Base-by-base conservation (phyloP, 1,284 basidiomycete species). In the Apiotrichum domesticum region DNA sequence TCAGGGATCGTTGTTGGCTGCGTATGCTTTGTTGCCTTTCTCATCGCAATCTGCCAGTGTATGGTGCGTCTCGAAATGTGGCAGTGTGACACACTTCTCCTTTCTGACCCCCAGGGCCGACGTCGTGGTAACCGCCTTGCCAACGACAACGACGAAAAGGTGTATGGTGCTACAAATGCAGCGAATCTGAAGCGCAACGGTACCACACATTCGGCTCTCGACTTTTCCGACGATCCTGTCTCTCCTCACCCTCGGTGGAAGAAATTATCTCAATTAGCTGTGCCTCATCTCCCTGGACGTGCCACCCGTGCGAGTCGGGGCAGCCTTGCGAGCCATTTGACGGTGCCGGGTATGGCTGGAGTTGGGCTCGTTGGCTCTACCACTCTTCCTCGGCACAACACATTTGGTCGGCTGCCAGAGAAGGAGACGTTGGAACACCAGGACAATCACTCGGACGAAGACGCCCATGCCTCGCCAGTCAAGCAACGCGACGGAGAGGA, bases 141-240 rank as follows among this genome's bases (percentile, higher is more conserved):
- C 4, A 37, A 43, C 37, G 54, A 53, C 33, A 34, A 54, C 21
- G 44, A 53, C 46, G 14, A 7, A 21, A 21, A 7, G 21, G 35
- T 4, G n/a, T 59, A 56, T 42, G 54, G 58, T n/a, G 13, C 41
- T n/a, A 39, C 41, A 3, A 29, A 11, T 14, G 43, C 43, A 33
- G 10, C 44, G 33, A 54, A 46, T 21, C 56, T 58, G 35, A 52
- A 55, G 41, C 59, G 59, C 37, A 57, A 41, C 14, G 59, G 59
- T 2, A 61, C 59, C 13, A 35, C 49, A 6, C 56, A 58, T 51
- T 58, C 56, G 4, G 59, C 56, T 0, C 47, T 61, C 15, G 56
- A 57, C 54, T 61, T 61, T 35, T 53, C 53, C 44, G 59, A 61
- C 42, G 59, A 52, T 7, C 59, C 59, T 0, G 41, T 61, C 3